A percentile compares a stretch with the other conserved stretches of the same genome.
Evolutionary conservation across 306 rosid species (phyloP).

Genomic region (Erythrophleum fordii): DNA sequence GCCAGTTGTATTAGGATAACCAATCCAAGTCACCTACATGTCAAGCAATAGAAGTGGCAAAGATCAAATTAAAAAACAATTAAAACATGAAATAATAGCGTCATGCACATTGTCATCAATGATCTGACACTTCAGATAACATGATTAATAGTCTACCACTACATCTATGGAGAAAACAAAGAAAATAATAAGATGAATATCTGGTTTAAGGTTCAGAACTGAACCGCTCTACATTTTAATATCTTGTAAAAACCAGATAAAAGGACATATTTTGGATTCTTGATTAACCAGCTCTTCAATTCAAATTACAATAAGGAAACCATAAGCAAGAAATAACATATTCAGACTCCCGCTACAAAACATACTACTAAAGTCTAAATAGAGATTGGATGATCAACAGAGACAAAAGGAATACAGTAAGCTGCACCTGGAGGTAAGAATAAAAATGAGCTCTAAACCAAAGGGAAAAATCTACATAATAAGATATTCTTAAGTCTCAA

Average conservation of each 20-base stretch:
- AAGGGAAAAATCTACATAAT: not conserved
- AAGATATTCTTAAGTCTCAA: not conserved
- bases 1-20: conserved; percentile 98
- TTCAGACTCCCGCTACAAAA: not conserved
- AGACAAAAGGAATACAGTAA: not conserved
- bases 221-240: not conserved
- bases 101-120: not conserved
- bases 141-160: conserved; percentile 25
- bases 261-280: conserved; percentile 14
- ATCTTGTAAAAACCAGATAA: not conserved
- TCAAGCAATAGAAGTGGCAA: conserved; percentile 36
- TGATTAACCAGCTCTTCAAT: conserved; percentile 5
- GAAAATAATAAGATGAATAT: conserved; percentile 4
- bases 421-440: not conserved
- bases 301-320: conserved; percentile 5
- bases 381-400: conserved; percentile 2
- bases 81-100: conserved; percentile 20
- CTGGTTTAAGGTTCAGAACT: not conserved
- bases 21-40: conserved; percentile 95
- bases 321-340: conserved; percentile 1
- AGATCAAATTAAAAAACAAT: conserved; percentile 29
- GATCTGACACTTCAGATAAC: conserved; percentile 13
- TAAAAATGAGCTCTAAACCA: not conserved
- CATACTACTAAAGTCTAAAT: not conserved
- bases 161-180: not conserved